A percentile compares a stretch with the other conserved stretches of the same genome.
These are phyloP conservation scores for Vanilla planifolia DNA, from an alignment of 106 monocot genomes.

Conservation along the genomic window DNA sequence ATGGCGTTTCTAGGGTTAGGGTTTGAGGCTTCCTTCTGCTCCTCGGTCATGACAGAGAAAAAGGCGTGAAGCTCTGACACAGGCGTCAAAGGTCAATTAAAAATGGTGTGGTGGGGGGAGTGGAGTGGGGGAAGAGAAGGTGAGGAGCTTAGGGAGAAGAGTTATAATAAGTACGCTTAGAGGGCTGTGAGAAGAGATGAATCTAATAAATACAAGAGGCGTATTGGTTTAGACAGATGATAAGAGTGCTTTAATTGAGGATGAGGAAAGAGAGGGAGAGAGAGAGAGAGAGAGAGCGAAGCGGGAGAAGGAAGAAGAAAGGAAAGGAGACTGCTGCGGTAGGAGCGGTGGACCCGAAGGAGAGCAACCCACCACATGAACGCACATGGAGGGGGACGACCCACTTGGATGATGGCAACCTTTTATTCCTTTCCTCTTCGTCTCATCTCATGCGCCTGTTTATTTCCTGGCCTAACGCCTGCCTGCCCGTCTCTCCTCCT, in stretches of 20 bases:
- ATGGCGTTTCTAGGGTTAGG: slow-evolving; percentile 30
- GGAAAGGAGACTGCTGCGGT: slow-evolving; percentile 7
- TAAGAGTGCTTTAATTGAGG: neutral
- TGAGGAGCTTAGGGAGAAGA: too few species aligned
- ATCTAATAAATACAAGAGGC: too few species aligned
- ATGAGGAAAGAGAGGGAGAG: neutral
- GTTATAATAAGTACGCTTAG: too few species aligned
- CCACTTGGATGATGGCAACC: slow-evolving; percentile 21
- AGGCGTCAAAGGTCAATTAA: neutral
- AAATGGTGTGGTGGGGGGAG: neutral
- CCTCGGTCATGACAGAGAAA: neutral
- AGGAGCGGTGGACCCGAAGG: slow-evolving; percentile 20
- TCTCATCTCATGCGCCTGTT: neutral
- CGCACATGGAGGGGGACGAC: slow-evolving; percentile 31
- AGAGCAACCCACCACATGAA: slow-evolving; percentile 45
- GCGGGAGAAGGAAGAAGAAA: too few species aligned
- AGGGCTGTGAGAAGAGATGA: too few species aligned
- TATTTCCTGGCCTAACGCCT: neutral
- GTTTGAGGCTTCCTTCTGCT: slow-evolving; percentile 2
- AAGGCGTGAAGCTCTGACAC: slow-evolving; percentile 2
- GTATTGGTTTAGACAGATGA: too few species aligned
- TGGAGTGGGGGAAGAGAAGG: neutral
- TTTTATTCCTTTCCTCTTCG: neutral
- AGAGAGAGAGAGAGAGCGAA: neutral
- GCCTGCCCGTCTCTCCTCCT: too few species aligned